Percentiles rank a stretch among this genome's conserved stretches.
These are phyloP conservation scores for Apophysomyces trapeziformis DNA, from an alignment of 371 early-diverging fungal genomes.

Conservation along the genomic window DNA sequence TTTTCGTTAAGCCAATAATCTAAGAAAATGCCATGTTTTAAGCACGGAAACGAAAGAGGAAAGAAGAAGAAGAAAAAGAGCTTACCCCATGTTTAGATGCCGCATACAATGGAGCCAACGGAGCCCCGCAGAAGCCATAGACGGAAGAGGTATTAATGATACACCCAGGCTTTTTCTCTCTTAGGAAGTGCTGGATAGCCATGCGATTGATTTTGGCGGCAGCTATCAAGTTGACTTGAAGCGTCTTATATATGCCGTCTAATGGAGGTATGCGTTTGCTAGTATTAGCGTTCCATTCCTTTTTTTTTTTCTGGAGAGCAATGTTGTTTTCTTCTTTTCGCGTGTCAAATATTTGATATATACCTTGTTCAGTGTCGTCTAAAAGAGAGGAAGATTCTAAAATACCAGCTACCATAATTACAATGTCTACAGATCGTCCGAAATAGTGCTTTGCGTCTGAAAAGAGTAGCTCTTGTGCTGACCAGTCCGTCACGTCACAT, in stretches of 20 bases:
- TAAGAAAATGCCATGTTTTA: constrained; percentile 1
- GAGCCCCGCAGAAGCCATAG: constrained; percentile 74
- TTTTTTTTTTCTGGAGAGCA: not conserved
- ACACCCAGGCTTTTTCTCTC: constrained; percentile 59
- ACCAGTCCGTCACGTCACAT: constrained; percentile 65
- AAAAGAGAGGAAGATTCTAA: constrained; percentile 43
- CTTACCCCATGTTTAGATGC: constrained; percentile 81
- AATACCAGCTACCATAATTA: constrained; percentile 72
- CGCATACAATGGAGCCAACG: constrained; percentile 73
- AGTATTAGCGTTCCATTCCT: not conserved
- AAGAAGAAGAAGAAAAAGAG: not conserved
- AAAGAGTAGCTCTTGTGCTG: constrained; percentile 50
- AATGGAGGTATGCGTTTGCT: not conserved
- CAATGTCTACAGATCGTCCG: constrained; percentile 56
- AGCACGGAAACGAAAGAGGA: too few relatives aligned
- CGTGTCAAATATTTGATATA: not conserved
- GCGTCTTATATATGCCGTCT: constrained; percentile 58
- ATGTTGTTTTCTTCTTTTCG: not conserved
- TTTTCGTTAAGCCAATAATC: constrained; percentile 66
- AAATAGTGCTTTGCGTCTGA: constrained; percentile 43
- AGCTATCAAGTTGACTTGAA: constrained; percentile 70
- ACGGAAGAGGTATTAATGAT: constrained; percentile 82
- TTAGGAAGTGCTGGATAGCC: constrained; percentile 66
- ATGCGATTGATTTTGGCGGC: constrained; percentile 71
- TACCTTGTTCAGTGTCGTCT: constrained; percentile 43